These are phyloP conservation scores for Ceratobasidium theobromae DNA, from an alignment of 1,284 basidiomycete genomes.

Conservation along the genomic window DNA sequence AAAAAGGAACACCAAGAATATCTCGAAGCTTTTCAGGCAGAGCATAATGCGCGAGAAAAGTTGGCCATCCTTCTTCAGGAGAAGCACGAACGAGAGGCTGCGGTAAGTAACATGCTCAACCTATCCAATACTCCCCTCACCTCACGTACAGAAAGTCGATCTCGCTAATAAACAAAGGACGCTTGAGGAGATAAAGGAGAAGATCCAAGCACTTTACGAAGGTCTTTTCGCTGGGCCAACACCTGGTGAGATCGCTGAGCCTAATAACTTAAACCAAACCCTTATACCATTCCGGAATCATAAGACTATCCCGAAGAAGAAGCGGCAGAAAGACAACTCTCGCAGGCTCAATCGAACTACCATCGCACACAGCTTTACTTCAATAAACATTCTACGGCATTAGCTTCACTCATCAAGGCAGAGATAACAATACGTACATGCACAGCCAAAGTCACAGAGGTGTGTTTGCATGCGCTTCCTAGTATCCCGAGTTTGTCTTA, in stretches of 20 bases:
- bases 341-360: not conserved
- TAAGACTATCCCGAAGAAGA: conserved; percentile 24
- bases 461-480: not conserved
- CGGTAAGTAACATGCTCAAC: not conserved
- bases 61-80: not conserved
- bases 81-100: not conserved
- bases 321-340: not conserved
- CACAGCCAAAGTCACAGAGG: not conserved
- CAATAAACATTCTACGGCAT: not conserved
- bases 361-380: not conserved
- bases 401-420: not conserved
- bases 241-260: not conserved
- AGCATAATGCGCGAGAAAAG: conserved; percentile 12
- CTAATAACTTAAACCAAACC: not conserved
- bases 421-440: not conserved
- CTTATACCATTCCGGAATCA: not conserved
- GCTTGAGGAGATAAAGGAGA: not conserved
- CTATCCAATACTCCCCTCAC: too few relatives aligned
- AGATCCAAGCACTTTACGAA: conserved; percentile 18
- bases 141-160: not conserved
- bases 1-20: conserved; percentile 13
- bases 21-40: not conserved
- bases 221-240: conserved; percentile 13
- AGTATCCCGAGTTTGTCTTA: not conserved
- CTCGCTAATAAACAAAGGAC: not conserved